phyloP scores from a whole-genome alignment of 257 asterid species.

The Przewalskia tangutica region DNA sequence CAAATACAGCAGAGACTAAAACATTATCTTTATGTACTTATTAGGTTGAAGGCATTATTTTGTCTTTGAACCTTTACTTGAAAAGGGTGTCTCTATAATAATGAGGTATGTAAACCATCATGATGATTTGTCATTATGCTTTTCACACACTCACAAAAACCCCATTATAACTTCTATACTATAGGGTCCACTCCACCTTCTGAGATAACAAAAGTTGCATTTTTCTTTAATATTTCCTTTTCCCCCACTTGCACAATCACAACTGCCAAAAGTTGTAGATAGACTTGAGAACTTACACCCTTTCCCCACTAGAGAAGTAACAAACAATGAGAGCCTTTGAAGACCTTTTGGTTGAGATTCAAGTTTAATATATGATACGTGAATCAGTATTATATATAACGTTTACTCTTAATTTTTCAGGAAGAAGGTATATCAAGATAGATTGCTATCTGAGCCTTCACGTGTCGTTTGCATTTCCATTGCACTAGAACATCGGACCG shows the following conservation, averaged over 20 bases:
- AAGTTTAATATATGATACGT: background rate
- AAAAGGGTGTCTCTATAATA: slow-evolving; percentile 10
- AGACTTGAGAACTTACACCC: background rate
- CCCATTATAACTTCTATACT: slow-evolving; percentile 19
- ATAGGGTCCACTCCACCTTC: slow-evolving; percentile 13
- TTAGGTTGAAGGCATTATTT: background rate
- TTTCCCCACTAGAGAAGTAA: background rate
- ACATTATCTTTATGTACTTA: background rate
- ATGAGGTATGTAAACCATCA: slow-evolving; percentile 22
- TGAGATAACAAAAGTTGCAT: slow-evolving; percentile 15
- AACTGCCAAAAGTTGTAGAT: background rate
- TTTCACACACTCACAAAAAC: slow-evolving; percentile 9
- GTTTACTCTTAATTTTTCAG: too few relatives aligned
- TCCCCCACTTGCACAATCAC: slow-evolving; percentile 15
- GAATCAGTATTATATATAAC: too few relatives aligned
- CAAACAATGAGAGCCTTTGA: background rate
- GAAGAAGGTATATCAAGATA: background rate
- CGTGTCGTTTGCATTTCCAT: rapidly evolving
- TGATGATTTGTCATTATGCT: slow-evolving; percentile 18
- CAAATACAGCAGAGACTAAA: background rate
- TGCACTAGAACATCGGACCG: background rate
- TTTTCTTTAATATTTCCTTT: slow-evolving; percentile 9
- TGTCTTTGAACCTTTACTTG: background rate
- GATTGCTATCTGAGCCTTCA: too few relatives aligned
- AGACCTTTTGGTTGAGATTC: background rate